Evolutionary conservation across 805 yeast species (phyloP).

Genomic region (Candida silvatica): DNA sequence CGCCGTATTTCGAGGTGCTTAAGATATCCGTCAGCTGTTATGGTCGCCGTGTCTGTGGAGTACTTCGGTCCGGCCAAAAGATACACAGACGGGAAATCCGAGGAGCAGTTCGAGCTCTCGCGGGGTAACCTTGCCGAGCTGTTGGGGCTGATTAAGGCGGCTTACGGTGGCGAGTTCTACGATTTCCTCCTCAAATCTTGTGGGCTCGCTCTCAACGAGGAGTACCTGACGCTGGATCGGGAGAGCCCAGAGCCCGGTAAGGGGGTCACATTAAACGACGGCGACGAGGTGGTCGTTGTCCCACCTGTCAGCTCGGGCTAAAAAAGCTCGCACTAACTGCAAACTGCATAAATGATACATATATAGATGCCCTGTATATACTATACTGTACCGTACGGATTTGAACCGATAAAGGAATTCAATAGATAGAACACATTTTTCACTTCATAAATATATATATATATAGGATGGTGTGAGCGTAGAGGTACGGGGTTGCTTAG

Average conservation of each 20-base stretch:
- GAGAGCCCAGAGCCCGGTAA: conserved; percentile 4
- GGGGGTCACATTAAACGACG: conserved; percentile 6
- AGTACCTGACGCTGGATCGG: conserved; percentile 18
- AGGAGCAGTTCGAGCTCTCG: conserved; percentile 7
- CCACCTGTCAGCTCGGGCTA: conserved; percentile 27
- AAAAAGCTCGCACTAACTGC: too few relatives aligned
- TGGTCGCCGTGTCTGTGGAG: conserved; percentile 13
- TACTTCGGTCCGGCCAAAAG: conserved; percentile 25
- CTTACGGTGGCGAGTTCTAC: conserved; percentile 13
- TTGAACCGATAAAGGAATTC: too few relatives aligned
- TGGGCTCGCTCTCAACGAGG: conserved; percentile 21
- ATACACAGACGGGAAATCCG: conserved; percentile 13
- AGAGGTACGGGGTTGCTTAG: too few relatives aligned
- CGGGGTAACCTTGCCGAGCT: not conserved
- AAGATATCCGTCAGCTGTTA: too few relatives aligned
- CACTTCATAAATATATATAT: too few relatives aligned
- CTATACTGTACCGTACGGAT: too few relatives aligned
- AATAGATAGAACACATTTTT: too few relatives aligned
- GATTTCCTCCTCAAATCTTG: conserved; percentile 15
- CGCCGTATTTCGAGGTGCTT: not conserved
- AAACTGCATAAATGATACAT: too few relatives aligned
- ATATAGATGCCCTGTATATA: too few relatives aligned
- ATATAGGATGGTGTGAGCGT: not conserved
- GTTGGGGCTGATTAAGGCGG: not conserved
- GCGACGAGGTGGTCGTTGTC: conserved; percentile 18